Conservation (phyloP, 2,329 filamentous ascomycete species). For the Drechslera avenae region DNA sequence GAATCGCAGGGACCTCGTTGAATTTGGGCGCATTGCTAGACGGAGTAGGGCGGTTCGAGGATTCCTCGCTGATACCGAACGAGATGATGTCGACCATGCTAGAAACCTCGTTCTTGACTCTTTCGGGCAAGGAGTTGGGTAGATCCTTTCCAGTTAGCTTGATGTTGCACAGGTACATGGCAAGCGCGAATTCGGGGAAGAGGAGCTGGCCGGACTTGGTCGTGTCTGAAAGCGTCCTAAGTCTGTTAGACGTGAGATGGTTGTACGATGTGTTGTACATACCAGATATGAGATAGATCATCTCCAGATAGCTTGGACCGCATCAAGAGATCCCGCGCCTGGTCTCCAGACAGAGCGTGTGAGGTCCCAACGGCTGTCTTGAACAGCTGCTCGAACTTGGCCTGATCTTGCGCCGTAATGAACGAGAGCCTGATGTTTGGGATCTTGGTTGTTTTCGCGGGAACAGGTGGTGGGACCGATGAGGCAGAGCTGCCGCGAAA, state of each 20-base stretch:
- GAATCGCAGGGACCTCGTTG: conserved; percentile 60
- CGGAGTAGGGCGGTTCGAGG: conserved; percentile 54
- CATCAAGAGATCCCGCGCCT: conserved; percentile 85
- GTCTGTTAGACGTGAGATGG: conserved; percentile 21
- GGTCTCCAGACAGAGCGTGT: conserved; percentile 86
- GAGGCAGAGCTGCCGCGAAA: conserved; percentile 53
- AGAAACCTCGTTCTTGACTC: conserved; percentile 93
- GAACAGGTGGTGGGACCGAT: conserved; percentile 63
- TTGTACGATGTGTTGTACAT: conserved; percentile 32
- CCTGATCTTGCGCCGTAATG: conserved; percentile 91
- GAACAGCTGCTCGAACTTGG: conserved; percentile 97
- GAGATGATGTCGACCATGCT: conserved; percentile 99
- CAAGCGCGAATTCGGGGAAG: conserved; percentile 95
- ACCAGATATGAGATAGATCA: conserved; percentile 92
- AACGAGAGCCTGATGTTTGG: conserved; percentile 94
- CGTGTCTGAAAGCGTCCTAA: conserved; percentile 87
- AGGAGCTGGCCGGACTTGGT: conserved; percentile 95
- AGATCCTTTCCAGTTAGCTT: conserved; percentile 85
- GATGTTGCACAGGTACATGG: conserved; percentile 98
- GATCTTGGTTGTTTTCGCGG: conserved; percentile 75
- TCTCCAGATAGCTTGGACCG: conserved; percentile 87
- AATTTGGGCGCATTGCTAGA: conserved; percentile 74
- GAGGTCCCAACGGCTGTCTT: conserved; percentile 88
- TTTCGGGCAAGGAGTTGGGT: conserved; percentile 76
- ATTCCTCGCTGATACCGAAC: conserved; percentile 84